These are phyloP conservation scores for Arthrobotrys megalospora DNA, from an alignment of 2,329 filamentous ascomycete genomes.

Conservation along the genomic window DNA sequence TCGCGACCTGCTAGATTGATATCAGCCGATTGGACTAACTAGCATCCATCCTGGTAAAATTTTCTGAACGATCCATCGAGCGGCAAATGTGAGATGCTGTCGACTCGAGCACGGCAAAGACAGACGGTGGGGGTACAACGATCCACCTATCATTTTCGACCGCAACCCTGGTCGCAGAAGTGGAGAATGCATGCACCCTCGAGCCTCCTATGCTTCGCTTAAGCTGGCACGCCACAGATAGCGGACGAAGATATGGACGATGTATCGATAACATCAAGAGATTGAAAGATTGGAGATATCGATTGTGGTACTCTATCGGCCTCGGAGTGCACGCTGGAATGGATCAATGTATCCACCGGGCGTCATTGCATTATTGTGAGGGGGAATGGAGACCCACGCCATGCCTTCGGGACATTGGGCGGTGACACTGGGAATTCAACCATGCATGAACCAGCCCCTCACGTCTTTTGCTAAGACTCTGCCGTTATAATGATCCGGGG, in stretches of 20 bases:
- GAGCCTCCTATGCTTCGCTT: slow-evolving; percentile 32
- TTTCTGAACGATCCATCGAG: slow-evolving; percentile 13
- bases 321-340: background rate
- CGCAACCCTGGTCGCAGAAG: slow-evolving; percentile 31
- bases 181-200: slow-evolving; percentile 47
- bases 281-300: slow-evolving; percentile 7
- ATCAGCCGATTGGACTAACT: slow-evolving; percentile 36
- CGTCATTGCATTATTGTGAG: background rate
- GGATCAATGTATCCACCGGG: slow-evolving; percentile 1
- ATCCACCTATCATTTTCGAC: slow-evolving; percentile 51
- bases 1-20: slow-evolving; percentile 39
- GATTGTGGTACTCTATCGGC: background rate
- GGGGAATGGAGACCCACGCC: background rate
- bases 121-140: slow-evolving; percentile 38
- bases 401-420: background rate
- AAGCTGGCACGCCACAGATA: slow-evolving; percentile 42
- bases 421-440: slow-evolving; percentile 14
- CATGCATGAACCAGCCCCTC: slow-evolving; percentile 25
- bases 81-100: slow-evolving; percentile 24
- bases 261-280: slow-evolving; percentile 37
- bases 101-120: background rate
- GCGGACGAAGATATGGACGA: slow-evolving; percentile 28
- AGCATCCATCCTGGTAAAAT: slow-evolving; percentile 20
- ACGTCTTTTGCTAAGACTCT: slow-evolving; percentile 16
- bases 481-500: slow-evolving; percentile 28